phyloP scores from a whole-genome alignment of 2,329 filamentous ascomycete genomes.

The Dactylellina haptotyla region DNA sequence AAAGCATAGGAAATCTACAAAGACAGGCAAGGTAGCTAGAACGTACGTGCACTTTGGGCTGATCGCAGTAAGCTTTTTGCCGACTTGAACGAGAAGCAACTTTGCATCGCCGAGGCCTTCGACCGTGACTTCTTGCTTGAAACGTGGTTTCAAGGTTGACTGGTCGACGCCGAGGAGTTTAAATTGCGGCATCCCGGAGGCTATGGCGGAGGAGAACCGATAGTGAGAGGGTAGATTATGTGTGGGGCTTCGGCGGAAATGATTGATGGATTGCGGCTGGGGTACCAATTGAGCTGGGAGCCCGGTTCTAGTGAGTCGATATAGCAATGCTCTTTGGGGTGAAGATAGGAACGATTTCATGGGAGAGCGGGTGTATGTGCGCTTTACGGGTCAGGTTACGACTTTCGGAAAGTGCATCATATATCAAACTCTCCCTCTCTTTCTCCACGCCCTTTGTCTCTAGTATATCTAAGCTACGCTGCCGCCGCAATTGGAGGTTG shows the following conservation, averaged over 20 bases:
- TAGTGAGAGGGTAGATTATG: too few species aligned
- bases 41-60: constrained; percentile 76
- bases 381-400: background rate
- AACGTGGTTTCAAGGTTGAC: constrained; percentile 77
- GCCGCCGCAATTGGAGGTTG: too few species aligned
- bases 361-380: background rate
- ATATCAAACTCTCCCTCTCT: too few species aligned
- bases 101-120: constrained; percentile 88
- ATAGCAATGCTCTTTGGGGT: background rate
- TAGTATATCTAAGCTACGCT: too few species aligned
- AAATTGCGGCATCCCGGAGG: constrained; percentile 31
- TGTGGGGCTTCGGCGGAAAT: background rate
- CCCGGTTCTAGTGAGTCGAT: background rate
- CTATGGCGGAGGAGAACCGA: background rate
- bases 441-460: too few species aligned
- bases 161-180: constrained; percentile 75
- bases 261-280: background rate
- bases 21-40: too few species aligned
- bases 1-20: too few species aligned
- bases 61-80: constrained; percentile 79
- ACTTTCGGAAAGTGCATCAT: too few species aligned
- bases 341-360: background rate
- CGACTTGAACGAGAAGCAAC: constrained; percentile 82
- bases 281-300: background rate
- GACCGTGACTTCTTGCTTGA: constrained; percentile 89